Conservation (phyloP, 2,329 filamentous ascomycete species). For the Coniochaeta sp. region DNA sequence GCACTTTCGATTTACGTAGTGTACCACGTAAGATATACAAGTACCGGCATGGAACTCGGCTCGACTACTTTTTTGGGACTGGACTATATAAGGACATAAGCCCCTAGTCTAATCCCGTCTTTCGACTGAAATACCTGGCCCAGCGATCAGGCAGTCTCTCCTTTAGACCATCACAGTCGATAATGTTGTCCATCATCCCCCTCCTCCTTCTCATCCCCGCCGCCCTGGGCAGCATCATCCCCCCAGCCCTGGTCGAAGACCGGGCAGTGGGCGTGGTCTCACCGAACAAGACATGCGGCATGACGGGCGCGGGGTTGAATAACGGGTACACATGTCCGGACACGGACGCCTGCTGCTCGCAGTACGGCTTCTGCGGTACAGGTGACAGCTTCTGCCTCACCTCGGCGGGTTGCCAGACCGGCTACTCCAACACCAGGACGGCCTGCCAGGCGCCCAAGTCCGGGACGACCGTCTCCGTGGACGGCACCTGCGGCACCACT, state of each 20-base stretch:
- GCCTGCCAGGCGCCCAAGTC: constrained; percentile 18
- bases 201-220: constrained; percentile 5
- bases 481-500: constrained; percentile 20
- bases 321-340: constrained; percentile 21
- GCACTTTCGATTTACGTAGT: not conserved
- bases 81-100: not conserved
- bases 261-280: constrained; percentile 17
- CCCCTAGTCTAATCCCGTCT: not conserved
- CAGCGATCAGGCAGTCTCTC: not conserved
- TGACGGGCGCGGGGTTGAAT: constrained; percentile 13
- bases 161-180: not conserved
- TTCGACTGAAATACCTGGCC: not conserved
- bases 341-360: constrained; percentile 19
- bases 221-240: constrained; percentile 5
- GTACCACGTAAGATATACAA: constrained; percentile 1
- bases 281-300: constrained; percentile 21
- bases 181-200: constrained; percentile 3
- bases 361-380: constrained; percentile 21
- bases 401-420: constrained; percentile 18
- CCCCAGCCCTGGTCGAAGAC: constrained; percentile 2
- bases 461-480: constrained; percentile 18
- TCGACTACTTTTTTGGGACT: not conserved
- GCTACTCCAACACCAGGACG: constrained; percentile 18
- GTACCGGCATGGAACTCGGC: not conserved
- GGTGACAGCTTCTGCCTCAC: constrained; percentile 20